Conservation (phyloP, 1,284 basidiomycete genomes). For the Pyrrhoderma lamaoense region DNA sequence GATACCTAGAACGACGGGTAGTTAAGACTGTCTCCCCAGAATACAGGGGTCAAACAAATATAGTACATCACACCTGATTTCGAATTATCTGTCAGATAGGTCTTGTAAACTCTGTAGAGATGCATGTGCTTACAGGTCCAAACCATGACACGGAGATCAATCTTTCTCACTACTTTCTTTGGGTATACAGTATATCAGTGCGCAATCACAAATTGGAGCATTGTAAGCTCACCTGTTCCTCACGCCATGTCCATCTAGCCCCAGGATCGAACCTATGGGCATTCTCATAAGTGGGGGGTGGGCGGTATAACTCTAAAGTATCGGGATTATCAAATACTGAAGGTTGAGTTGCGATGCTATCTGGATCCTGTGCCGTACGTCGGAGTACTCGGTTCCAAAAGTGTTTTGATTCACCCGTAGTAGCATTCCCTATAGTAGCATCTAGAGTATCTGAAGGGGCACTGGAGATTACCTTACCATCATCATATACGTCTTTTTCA, state of each 20-base stretch:
- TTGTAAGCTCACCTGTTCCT: conserved; percentile 26
- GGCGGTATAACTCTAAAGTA: conserved; percentile 20
- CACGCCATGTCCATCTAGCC: conserved; percentile 33
- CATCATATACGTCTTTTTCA: no score
- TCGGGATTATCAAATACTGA: conserved; percentile 30
- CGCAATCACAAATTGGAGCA: background rate
- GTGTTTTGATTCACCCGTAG: conserved; percentile 15
- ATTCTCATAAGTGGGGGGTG: conserved; percentile 24
- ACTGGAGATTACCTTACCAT: no score
- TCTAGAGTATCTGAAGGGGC: conserved; percentile 22
- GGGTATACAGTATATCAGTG: no score
- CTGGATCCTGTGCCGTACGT: conserved; percentile 17
- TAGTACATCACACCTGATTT: conserved; percentile 10
- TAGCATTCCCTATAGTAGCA: conserved; percentile 21
- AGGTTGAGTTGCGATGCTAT: conserved; percentile 28
- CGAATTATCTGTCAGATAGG: no score
- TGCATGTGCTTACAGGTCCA: conserved; percentile 25
- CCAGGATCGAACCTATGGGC: conserved; percentile 28
- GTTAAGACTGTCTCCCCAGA: no score
- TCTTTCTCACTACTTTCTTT: conserved; percentile 22
- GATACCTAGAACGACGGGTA: conserved; percentile 23
- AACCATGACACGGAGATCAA: conserved; percentile 28
- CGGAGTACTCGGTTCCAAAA: conserved; percentile 24
- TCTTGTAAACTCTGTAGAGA: background rate
- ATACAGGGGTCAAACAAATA: no score